Evolutionary conservation across 768 basidiomycete species (phyloP), one percentile per base, ranked within the genome.

Genomic region (Mycena sanguinolenta): DNA sequence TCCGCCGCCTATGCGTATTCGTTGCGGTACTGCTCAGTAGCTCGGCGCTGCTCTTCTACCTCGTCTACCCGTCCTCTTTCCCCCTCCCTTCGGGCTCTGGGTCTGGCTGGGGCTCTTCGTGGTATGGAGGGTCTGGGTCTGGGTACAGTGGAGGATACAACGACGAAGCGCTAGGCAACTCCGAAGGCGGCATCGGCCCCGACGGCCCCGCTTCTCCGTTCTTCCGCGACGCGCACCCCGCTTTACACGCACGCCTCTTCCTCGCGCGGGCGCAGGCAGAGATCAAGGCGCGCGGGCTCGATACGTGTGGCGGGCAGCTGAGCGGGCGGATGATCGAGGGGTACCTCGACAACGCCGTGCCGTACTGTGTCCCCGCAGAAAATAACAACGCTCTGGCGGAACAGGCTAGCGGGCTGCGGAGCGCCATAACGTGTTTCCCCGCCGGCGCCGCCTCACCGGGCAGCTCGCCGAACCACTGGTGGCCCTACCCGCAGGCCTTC

Each of bases 401-500:
- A 34, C 6, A 9, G 10, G 30, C 32, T n/a, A n/a, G n/a, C n/a
- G n/a, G n/a, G n/a, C n/a, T n/a, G n/a, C n/a, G n/a, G n/a, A n/a
- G n/a, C n/a, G n/a, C n/a, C n/a, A n/a, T 70, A 55, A 70, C 69
- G 2, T 73, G 72, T 49, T 73, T 73, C 72, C 72, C 72, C 36
- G 72, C 46, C 10, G 55, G 65, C 42, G 50, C 28, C 30, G 38
- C 65, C 28, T 28, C 63, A 4, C 9, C 54, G 13, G n/a, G 5
- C 2, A 44, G 21, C 32, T 60, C 72, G 8, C 69, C 61, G 14
- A 73, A 73, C 57, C 13, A 16, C 3, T 73, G 72, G 72, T 73
- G 72, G 72, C 72, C 72, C n/a, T 73, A 73, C 69, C 28, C 69
- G 19, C 72, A 73, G 27, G 23, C 72, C 4, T 70, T 70, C 62